Evolutionary conservation across 2,329 filamentous ascomycete species (phyloP), one percentile per base, ranked within the genome.

Genomic region (Cladophialophora psammophila): DNA sequence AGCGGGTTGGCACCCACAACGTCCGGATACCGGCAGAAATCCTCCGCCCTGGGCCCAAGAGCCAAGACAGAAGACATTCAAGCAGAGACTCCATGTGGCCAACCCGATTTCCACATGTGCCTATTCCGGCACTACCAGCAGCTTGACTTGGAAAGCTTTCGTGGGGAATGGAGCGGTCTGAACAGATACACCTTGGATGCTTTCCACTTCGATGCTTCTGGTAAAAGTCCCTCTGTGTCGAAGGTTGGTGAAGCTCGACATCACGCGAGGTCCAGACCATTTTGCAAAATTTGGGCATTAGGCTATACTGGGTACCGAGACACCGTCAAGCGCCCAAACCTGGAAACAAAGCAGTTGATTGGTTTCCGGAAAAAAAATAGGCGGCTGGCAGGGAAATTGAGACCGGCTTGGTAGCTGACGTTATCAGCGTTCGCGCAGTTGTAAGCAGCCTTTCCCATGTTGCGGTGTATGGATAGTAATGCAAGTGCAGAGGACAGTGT

Each of bases 401-500:
- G 18, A 12, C 2, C 18, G 59, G 15, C 32, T 31, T 18, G 15
- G 45, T 52, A 61, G 59, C 59, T 61, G 59, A 61, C 59, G 59
- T 61, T 61, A 61, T 53, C 59, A 61, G 40, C 9, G 35, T 32
- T 32, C 45, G 38, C 15, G 34, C 48, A 53, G 42, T 40, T 35
- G 59, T 61, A 61, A 61, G 45, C 59, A 61, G 18, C 9, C 8
- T 50, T 50, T 50, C 12, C 42, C 45, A 26, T 10, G 18, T 26
- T 50, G 45, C 13, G 59, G 59, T 61, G 59, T 52, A 53, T 26
- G 45, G 32, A 35, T 50, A 61, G 45, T 54, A 38, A 50, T 40
- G 59, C 45, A 36, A 36, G 9, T 53, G 45, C 48, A 54, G 45
- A 40, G 15, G 42, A 26, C 26, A n/a, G 18, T 48, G 34, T 34